Base-by-base conservation (phyloP, 2,329 filamentous ascomycete genomes). In the Nannizzia gypsea region DNA sequence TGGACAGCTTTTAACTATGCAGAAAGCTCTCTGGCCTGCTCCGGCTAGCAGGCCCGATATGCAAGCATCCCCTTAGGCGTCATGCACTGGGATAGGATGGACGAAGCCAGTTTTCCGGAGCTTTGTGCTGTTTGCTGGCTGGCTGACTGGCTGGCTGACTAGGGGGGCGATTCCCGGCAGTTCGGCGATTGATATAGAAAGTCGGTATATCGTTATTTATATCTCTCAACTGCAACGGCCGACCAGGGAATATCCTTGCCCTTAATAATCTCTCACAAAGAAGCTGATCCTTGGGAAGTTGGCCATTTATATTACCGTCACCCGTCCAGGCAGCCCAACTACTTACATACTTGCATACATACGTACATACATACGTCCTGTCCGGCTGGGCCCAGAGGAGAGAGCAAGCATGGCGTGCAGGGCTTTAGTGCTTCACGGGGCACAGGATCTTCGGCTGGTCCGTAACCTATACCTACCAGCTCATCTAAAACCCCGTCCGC, bases 361-460 rank as follows among this genome's bases (percentile, higher is more conserved):
- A 31, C 28, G 6, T 31, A 5, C 28, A 31, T 31, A 31, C 31
- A 13, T 34, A 34, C 31, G 13, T 34, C 31, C 31, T 34, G 31
- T 34, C 31, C 11, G 31, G 31, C 31, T 9, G 31, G 9, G 24
- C 20, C 9, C n/a, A 6, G n/a, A 9, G n/a, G 42, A 46, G 42
- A 46, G n/a, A 20, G 20, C 42, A 6, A 24, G 17, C 42, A 20
- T 20, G 42, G n/a, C 17, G 31, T 17, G 68, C 48, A 69, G 71
- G 61, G 75, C 76, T 3, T 71, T 78, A n/a, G 81, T 85, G 59
- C 76, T 85, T 8, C 81, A 85, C 66, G 82, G 81, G 58, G 77
- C 81, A 28, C 83, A 82, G 71, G 82, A 85, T 66, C 74, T 85
- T 59, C 76, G 80, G 65, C 74, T 84, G 57, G 82, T 83, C 75